Evolutionary conservation across 75 land plant species (phyloP).

Genomic region (Adiantum capillusveneris): DNA sequence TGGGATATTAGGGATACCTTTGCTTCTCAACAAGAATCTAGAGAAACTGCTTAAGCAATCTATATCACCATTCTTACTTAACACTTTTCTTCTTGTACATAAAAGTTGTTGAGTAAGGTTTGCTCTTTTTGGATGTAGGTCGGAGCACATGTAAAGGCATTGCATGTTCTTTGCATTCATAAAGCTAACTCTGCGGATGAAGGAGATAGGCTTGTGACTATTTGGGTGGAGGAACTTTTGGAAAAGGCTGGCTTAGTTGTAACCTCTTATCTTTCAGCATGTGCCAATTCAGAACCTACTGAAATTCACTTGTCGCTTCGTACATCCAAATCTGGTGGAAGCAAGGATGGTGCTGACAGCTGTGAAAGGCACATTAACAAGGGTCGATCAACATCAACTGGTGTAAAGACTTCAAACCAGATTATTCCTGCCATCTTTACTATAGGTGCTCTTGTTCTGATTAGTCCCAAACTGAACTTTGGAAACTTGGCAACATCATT

Average conservation of each 20-base stretch:
- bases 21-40: no score
- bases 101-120: no score
- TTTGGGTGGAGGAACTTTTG: constrained; percentile 59
- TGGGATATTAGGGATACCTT: no score
- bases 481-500: constrained; percentile 17
- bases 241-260: constrained; percentile 50
- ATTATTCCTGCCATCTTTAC: constrained; percentile 35
- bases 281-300: background rate
- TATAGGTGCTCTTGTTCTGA: constrained; percentile 32
- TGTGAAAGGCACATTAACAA: constrained; percentile 14
- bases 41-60: no score
- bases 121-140: constrained; percentile 46
- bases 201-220: constrained; percentile 51
- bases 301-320: no score
- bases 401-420: constrained; percentile 8
- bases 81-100: no score
- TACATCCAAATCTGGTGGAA: background rate
- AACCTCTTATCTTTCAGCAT: constrained; percentile 32
- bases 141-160: constrained; percentile 80
- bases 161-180: constrained; percentile 64
- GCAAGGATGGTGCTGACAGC: no score
- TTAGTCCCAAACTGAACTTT: constrained; percentile 26
- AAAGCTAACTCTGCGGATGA: constrained; percentile 52
- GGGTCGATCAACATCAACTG: constrained; percentile 3
- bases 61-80: no score